phyloP scores from a whole-genome alignment of 129 eudicot species.

The Smallanthus sonchifolius region DNA sequence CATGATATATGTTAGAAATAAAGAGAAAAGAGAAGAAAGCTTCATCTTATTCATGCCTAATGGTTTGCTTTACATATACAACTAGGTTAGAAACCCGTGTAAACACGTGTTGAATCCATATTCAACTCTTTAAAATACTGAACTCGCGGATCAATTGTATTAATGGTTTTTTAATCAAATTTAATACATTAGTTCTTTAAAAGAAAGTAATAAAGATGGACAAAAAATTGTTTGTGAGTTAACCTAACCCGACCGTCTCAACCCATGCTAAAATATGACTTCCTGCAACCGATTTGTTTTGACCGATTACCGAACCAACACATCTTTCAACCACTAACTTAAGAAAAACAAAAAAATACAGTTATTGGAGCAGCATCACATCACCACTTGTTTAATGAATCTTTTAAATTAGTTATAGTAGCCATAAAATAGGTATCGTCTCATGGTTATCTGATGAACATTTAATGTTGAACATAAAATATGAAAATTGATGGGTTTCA shows the following conservation, averaged over 20 bases:
- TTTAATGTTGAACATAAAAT: background rate
- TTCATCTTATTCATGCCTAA: no score
- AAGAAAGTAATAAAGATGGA: background rate
- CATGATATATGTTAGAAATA: no score
- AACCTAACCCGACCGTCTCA: background rate
- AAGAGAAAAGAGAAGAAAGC: no score
- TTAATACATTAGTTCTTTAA: background rate
- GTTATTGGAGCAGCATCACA: constrained; percentile 99
- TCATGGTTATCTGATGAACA: background rate
- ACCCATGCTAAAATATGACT: background rate
- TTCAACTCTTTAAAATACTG: no score
- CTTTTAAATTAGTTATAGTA: constrained; percentile 80
- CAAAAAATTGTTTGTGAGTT: background rate
- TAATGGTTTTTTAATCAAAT: background rate
- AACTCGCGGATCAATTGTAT: no score
- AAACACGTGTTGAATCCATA: no score
- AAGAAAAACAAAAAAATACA: constrained; percentile 35
- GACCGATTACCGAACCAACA: background rate
- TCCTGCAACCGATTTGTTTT: background rate
- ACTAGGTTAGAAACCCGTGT: no score
- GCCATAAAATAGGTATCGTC: constrained; percentile 47
- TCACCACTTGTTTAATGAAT: constrained; percentile 76
- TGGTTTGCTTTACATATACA: no score
- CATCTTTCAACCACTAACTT: background rate
- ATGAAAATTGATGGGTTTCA: background rate